Evolutionary conservation across 805 yeast species (phyloP), one percentile per base, ranked within the genome.

Genomic region (Kodamaea lidongshanica): DNA sequence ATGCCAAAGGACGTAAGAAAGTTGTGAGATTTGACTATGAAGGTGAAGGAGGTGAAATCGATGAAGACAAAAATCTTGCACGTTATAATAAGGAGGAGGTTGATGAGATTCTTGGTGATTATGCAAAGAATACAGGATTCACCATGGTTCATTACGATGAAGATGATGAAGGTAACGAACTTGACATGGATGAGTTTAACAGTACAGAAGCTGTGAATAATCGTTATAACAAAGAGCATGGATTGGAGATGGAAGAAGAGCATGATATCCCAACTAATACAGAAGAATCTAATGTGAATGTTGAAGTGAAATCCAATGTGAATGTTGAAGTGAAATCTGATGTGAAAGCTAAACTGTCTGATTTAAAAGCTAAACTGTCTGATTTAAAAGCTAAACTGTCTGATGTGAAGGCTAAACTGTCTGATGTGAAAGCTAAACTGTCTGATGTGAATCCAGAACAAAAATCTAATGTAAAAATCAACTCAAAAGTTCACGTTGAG

Each of bases 81-180:
- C 25, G 26, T 7, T 37, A 35, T 17, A 33, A 30, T 7, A 9
- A 15, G 8, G 11, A 27, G 7, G 16, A 30, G 23, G 46, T 41
- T 3, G 30, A 30, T 6, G 25, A 34, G 12, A 36, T 45, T n/a
- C 30, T 50, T 8, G 37, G 39, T 10, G 24, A 36, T 13, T 30
- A 38, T 16, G 20, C 21, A 13, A 25, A 23, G 19, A 12, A 18
- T 16, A 12, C 19, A 9, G 25, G 21, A 21, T 7, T 10, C 26
- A 4, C 12, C 5, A 28, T 54, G 28, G 46, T 47, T 3, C 55
- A 60, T 33, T 61, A 50, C 28, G 58, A 54, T 25, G 69, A 62
- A 39, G 52, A 52, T 33, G 67, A 61, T 35, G 64, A 57, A 34
- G 67, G 66, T 1, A 61, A 63, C 34, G 67, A 61, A 12, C 27